Percentiles rank a stretch among this genome's conserved stretches.
Conservation (phyloP, 176 grass and related monocot genomes). For the Cymbopogon citratus region DNA sequence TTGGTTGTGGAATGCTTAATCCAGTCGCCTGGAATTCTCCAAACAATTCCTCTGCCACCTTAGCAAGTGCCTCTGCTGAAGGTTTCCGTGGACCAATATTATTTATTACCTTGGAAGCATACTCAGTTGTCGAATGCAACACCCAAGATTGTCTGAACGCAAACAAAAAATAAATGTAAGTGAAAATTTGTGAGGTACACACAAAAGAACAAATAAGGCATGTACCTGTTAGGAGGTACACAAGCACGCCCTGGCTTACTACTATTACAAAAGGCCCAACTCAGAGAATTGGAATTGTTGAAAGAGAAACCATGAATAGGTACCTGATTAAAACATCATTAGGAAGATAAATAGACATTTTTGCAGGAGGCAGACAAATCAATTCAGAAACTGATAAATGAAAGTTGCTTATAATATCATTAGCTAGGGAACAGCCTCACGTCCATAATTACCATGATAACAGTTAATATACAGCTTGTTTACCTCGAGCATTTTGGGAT, state of each 20-base stretch:
- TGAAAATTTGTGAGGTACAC: neutral
- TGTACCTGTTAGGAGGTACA: slow-evolving; percentile 52
- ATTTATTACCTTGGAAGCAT: slow-evolving; percentile 55
- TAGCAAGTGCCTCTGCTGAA: slow-evolving; percentile 65
- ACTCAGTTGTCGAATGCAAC: slow-evolving; percentile 80
- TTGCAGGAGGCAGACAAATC: neutral
- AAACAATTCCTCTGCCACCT: slow-evolving; percentile 76
- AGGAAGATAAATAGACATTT: neutral
- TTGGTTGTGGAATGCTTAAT: slow-evolving; percentile 58
- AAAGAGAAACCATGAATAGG: slow-evolving; percentile 85
- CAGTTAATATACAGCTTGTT: neutral
- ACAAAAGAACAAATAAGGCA: neutral
- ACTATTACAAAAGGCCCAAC: slow-evolving; percentile 74
- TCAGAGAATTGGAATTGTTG: slow-evolving; percentile 77
- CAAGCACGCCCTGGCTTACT: slow-evolving; percentile 60
- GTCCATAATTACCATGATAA: neutral
- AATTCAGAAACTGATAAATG: neutral
- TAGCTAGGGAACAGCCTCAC: neutral
- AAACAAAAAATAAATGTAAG: slow-evolving; percentile 9
- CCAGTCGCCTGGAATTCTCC: slow-evolving; percentile 72
- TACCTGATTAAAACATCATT: slow-evolving; percentile 44
- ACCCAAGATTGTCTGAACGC: slow-evolving; percentile 74
- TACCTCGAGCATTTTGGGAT: neutral
- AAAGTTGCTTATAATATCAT: slow-evolving; percentile 17
- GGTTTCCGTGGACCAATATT: slow-evolving; percentile 65